Conservation (phyloP, 495 filamentous ascomycete genomes). For the Xylaria intraflava region DNA sequence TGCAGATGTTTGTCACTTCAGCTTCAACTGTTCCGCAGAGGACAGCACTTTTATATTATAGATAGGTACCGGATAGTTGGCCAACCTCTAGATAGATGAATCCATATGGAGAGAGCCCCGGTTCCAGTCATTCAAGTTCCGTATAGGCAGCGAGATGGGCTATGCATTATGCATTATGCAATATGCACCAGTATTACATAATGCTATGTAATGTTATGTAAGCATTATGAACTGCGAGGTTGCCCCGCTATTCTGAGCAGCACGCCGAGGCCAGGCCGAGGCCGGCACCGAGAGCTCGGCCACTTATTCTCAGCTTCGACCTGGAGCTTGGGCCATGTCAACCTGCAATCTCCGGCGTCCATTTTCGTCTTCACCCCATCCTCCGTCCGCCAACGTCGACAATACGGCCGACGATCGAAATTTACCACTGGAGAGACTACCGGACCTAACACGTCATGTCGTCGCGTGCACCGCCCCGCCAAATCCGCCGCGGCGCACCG, state of each 20-base stretch:
- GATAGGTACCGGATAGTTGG: too few species aligned
- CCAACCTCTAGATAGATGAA: too few species aligned
- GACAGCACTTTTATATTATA: too few species aligned
- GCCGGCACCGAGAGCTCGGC: slow-evolving; percentile 10
- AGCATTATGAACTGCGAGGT: slow-evolving; percentile 16
- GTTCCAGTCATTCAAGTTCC: too few species aligned
- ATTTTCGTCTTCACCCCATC: neutral
- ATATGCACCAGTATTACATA: too few species aligned
- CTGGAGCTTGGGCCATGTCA: slow-evolving; percentile 13
- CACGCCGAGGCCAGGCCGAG: neutral
- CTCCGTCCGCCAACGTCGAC: neutral
- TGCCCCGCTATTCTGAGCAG: neutral
- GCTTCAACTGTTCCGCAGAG: too few species aligned
- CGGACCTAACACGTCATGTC: neutral
- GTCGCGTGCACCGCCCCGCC: neutral
- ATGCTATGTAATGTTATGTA: neutral
- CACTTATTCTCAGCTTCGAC: slow-evolving; percentile 2
- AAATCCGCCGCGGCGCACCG: neutral
- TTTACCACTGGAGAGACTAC: neutral
- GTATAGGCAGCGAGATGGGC: too few species aligned
- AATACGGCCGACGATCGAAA: neutral
- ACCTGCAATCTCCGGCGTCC: neutral
- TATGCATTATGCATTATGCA: too few species aligned
- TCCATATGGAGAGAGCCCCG: too few species aligned
- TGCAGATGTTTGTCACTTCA: neutral